phyloP scores from a whole-genome alignment of 257 asterid genomes.

The Henckelia pumila region DNA sequence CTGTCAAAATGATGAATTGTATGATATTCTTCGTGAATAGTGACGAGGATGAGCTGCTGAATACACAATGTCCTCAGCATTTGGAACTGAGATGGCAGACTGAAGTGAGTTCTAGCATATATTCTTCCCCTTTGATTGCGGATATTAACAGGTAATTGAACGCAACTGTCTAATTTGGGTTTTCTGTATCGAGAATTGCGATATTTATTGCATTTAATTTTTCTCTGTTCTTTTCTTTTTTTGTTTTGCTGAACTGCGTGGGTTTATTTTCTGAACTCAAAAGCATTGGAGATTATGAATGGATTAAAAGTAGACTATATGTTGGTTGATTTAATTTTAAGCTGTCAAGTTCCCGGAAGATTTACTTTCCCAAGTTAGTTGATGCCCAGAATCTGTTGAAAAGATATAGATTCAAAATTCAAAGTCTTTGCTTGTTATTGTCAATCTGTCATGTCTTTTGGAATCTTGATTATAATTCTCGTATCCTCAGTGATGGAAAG shows the following conservation, averaged over 20 bases:
- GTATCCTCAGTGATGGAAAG: constrained; percentile 81
- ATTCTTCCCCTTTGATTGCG: constrained; percentile 87
- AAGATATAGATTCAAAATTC: not conserved
- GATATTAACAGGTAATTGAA: constrained; percentile 83
- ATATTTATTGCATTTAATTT: constrained; percentile 9
- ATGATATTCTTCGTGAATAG: constrained; percentile 37
- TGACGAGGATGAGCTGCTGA: constrained; percentile 85
- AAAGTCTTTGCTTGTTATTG: constrained; percentile 8
- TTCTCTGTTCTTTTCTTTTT: not conserved
- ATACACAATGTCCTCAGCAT: constrained; percentile 92
- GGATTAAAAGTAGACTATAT: not conserved
- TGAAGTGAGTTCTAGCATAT: constrained; percentile 97
- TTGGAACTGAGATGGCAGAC: constrained; percentile 98
- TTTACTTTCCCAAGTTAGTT: not conserved
- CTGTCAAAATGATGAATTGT: constrained; percentile 3
- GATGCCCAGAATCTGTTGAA: not conserved
- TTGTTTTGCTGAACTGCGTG: not conserved
- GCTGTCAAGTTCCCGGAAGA: constrained; percentile 3
- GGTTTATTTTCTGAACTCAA: not conserved
- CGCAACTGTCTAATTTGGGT: constrained; percentile 9
- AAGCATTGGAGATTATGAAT: not conserved
- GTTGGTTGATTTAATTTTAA: constrained; percentile 8
- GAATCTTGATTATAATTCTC: constrained; percentile 21
- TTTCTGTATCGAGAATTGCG: constrained; percentile 13
- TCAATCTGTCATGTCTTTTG: not conserved